Conservation (phyloP, 352 stramenopile species). For the Phytopythium ostracodes region DNA sequence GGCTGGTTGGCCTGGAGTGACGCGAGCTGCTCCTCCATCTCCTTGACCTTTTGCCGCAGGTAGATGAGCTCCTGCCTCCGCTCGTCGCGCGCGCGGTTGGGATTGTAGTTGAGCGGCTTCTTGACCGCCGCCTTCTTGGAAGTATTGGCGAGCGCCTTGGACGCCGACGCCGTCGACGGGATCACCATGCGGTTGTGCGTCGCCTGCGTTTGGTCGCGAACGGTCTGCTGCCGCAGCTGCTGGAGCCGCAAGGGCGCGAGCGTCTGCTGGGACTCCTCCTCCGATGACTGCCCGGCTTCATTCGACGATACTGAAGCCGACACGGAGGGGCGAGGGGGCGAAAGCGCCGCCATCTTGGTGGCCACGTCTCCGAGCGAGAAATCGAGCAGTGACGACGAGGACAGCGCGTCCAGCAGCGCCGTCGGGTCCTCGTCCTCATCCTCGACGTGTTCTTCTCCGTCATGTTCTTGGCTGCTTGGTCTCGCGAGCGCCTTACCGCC, state of each 20-base stretch:
- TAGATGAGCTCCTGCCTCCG: constrained; percentile 30
- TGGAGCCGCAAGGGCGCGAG: background rate
- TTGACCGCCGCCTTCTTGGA: constrained; percentile 17
- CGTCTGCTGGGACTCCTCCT: constrained; percentile 3
- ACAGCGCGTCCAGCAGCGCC: constrained; percentile 19
- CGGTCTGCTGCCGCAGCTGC: background rate
- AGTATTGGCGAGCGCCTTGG: constrained; percentile 5
- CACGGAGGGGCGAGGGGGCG: background rate
- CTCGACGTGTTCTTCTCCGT: constrained; percentile 11
- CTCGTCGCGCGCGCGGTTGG: constrained; percentile 29
- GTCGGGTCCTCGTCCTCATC: constrained; percentile 7
- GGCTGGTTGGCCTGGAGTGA: constrained; percentile 15
- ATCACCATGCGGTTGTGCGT: constrained; percentile 8
- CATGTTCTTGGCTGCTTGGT: background rate
- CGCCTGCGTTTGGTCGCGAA: background rate
- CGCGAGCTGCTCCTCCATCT: constrained; percentile 24
- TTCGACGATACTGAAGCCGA: background rate
- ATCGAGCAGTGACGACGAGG: constrained; percentile 6
- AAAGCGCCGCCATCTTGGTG: background rate
- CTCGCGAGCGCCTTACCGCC: background rate
- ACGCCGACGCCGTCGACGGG: background rate
- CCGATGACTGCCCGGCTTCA: background rate
- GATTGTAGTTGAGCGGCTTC: constrained; percentile 14
- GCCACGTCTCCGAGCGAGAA: background rate
- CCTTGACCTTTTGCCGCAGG: constrained; percentile 23